These are phyloP conservation scores for Lomentospora prolificans DNA, from an alignment of 2,329 filamentous ascomycete genomes.

Conservation along the genomic window DNA sequence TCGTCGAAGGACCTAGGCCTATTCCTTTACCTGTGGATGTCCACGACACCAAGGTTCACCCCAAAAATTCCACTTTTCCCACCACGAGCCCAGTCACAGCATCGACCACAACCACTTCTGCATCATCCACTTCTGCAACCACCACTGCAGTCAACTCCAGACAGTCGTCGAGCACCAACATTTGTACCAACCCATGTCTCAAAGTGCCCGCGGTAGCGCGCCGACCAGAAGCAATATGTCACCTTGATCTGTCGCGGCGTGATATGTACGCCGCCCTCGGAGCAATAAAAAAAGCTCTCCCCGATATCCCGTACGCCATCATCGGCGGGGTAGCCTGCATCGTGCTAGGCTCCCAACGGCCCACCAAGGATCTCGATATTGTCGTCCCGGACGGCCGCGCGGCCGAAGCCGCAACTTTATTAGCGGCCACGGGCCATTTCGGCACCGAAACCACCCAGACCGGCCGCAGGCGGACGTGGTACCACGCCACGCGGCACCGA, in stretches of 20 bases:
- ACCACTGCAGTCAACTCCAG: background rate
- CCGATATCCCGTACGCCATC: slow-evolving; percentile 4
- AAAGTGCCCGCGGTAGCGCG: background rate
- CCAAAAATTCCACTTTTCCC: background rate
- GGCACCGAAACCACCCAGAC: slow-evolving; percentile 1
- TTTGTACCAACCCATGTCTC: background rate
- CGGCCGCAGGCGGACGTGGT: background rate
- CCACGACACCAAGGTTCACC: background rate
- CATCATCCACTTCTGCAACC: background rate
- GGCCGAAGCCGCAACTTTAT: background rate
- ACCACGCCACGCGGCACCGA: slow-evolving; percentile 1
- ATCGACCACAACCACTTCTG: background rate
- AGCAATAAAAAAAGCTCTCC: slow-evolving; percentile 1
- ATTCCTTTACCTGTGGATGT: background rate
- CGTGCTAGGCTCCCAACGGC: slow-evolving; percentile 5
- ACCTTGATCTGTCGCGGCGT: slow-evolving; percentile 2
- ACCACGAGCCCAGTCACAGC: background rate
- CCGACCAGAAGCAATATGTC: background rate
- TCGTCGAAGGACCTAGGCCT: background rate
- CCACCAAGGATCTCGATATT: slow-evolving; percentile 7
- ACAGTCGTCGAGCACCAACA: background rate
- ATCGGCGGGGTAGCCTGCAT: slow-evolving; percentile 5
- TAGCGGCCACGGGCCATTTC: slow-evolving; percentile 3
- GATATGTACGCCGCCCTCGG: slow-evolving; percentile 7
- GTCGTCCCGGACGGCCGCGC: slow-evolving; percentile 6